phyloP scores from a whole-genome alignment of 768 basidiomycete genomes.

The Xanthoconium stramineum region DNA sequence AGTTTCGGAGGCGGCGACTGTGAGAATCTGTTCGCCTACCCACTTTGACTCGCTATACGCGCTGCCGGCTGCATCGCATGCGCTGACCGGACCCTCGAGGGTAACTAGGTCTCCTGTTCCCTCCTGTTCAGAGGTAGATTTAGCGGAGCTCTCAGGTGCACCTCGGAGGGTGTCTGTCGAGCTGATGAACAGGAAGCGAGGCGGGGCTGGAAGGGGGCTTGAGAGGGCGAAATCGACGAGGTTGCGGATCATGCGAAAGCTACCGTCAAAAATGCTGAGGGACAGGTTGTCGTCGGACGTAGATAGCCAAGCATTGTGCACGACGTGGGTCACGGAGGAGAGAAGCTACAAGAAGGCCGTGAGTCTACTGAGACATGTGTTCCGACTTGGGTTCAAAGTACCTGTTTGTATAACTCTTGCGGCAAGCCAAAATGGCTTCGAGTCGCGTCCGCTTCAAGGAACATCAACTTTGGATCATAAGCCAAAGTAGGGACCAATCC shows the following conservation, averaged over 20 bases:
- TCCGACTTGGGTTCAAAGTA: background rate
- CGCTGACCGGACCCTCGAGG: background rate
- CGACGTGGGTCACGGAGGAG: constrained; percentile 35
- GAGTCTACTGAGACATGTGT: background rate
- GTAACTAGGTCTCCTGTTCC: background rate
- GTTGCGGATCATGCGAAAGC: constrained; percentile 21
- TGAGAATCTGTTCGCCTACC: constrained; percentile 24
- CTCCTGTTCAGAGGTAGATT: background rate
- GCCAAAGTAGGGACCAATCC: constrained; percentile 31
- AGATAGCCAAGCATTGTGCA: constrained; percentile 32
- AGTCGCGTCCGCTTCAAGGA: constrained; percentile 32
- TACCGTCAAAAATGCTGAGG: constrained; percentile 10
- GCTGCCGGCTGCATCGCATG: constrained; percentile 12
- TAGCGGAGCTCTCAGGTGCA: background rate
- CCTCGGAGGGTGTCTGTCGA: constrained; percentile 11
- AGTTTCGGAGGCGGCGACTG: constrained; percentile 14
- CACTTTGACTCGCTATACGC: constrained; percentile 20
- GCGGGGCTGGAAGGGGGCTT: constrained; percentile 24
- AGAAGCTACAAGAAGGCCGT: constrained; percentile 10
- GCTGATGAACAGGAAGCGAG: constrained; percentile 36
- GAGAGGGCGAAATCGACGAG: constrained; percentile 37
- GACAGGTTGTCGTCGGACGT: constrained; percentile 1
- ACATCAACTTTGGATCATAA: constrained; percentile 28
- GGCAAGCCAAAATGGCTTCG: constrained; percentile 26
- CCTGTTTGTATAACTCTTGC: constrained; percentile 26